phyloP scores from a whole-genome alignment of 495 filamentous ascomycete species.

The Aspergillus cristatus region DNA sequence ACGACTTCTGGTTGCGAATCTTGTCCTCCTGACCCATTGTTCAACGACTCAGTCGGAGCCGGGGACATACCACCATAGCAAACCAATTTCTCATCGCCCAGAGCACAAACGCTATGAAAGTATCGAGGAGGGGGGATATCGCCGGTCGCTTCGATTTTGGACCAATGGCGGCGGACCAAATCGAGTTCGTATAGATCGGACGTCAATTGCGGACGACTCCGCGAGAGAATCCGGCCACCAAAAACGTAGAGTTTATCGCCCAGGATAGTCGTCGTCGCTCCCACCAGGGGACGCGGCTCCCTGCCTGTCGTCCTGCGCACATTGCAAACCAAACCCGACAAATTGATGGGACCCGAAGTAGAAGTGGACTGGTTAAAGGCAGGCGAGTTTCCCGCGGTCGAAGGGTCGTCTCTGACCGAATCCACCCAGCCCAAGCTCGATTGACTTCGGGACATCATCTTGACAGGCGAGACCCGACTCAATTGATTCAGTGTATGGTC shows the following conservation, averaged over 20 bases:
- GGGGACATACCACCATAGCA: slow-evolving; percentile 99
- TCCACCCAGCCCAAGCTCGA: slow-evolving; percentile 35
- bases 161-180: slow-evolving; percentile 85
- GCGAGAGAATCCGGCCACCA: slow-evolving; percentile 78
- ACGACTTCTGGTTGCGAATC: slow-evolving; percentile 81
- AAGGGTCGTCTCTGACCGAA: slow-evolving; percentile 23
- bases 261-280: slow-evolving; percentile 88
- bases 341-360: slow-evolving; percentile 46
- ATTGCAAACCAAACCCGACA: slow-evolving; percentile 89
- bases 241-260: slow-evolving; percentile 96
- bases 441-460: slow-evolving; percentile 40
- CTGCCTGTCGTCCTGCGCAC: slow-evolving; percentile 84
- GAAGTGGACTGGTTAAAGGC: slow-evolving; percentile 21
- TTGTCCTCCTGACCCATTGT: slow-evolving; percentile 30
- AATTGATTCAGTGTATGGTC: slow-evolving; percentile 8
- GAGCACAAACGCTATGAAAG: slow-evolving; percentile 88
- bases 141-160: slow-evolving; percentile 71
- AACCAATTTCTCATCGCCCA: slow-evolving; percentile 92
- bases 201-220: slow-evolving; percentile 72
- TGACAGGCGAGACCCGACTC: slow-evolving; percentile 5
- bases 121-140: slow-evolving; percentile 87
- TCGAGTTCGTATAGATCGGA: slow-evolving; percentile 89
- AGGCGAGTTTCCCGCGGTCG: slow-evolving; percentile 22
- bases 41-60: slow-evolving; percentile 36
- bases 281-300: slow-evolving; percentile 84